Evolutionary conservation across 1,139 yeast genomes (phyloP).

Genomic region (Candida smagusa): DNA sequence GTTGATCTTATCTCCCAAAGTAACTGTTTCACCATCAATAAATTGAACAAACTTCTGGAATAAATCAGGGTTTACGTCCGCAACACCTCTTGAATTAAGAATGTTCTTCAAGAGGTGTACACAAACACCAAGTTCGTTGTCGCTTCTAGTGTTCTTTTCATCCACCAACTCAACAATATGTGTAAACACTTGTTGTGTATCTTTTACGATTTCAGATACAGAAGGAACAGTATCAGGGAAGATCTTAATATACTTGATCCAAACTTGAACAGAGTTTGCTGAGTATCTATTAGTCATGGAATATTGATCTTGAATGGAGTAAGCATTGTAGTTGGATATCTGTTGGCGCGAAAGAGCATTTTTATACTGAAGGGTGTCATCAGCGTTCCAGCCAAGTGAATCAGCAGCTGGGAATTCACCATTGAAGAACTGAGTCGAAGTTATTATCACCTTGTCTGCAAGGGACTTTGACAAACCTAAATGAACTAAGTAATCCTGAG

Average conservation of each 20-base stretch:
- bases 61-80: constrained; percentile 5
- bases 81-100: constrained; percentile 9
- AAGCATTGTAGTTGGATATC: not conserved
- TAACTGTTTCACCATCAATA: constrained; percentile 33
- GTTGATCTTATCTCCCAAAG: constrained; percentile 24
- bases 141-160: constrained; percentile 9
- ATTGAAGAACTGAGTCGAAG: constrained; percentile 3
- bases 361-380: constrained; percentile 13
- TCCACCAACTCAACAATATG: constrained; percentile 12
- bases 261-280: constrained; percentile 9
- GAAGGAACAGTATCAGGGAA: constrained; percentile 50
- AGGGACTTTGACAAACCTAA: constrained; percentile 42
- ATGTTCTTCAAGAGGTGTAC: constrained; percentile 9
- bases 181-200: constrained; percentile 12
- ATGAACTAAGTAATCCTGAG: constrained; percentile 42
- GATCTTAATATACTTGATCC: constrained; percentile 46
- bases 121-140: constrained; percentile 7
- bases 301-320: not conserved
- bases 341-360: constrained; percentile 11
- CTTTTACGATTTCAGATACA: constrained; percentile 46
- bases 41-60: constrained; percentile 35
- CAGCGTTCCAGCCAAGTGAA: not conserved
- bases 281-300: constrained; percentile 15
- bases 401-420: constrained; percentile 22
- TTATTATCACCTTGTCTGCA: constrained; percentile 25